Conservation (phyloP, 1,284 basidiomycete genomes). For the Schizopora paradoxa region DNA sequence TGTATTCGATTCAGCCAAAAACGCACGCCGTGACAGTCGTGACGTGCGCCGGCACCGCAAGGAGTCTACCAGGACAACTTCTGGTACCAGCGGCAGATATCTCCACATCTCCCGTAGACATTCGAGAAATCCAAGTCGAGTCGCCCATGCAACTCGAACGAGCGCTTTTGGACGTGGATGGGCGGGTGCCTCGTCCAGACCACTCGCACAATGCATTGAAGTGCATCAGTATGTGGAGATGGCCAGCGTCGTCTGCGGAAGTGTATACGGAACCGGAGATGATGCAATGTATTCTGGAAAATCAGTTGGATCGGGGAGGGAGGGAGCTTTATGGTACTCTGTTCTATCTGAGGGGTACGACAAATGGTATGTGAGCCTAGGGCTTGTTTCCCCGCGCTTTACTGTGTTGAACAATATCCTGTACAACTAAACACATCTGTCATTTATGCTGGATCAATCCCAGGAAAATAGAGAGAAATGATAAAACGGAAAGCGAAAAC, state of each 20-base stretch:
- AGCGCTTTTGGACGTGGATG: slow-evolving; percentile 12
- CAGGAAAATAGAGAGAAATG: no score
- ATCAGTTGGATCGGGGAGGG: slow-evolving; percentile 11
- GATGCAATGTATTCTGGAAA: neutral
- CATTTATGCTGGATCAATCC: no score
- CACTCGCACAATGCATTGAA: slow-evolving; percentile 6
- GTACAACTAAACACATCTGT: no score
- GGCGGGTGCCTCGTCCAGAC: slow-evolving; percentile 5
- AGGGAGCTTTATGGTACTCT: slow-evolving; percentile 11
- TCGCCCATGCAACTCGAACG: slow-evolving; percentile 3
- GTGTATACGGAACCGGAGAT: slow-evolving; percentile 1
- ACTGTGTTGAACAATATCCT: no score
- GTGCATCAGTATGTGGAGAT: slow-evolving; percentile 7
- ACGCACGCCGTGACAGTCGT: slow-evolving; percentile 39
- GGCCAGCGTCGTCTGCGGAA: neutral
- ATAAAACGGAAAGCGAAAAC: no score
- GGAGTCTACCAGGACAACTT: slow-evolving; percentile 34
- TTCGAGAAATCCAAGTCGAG: slow-evolving; percentile 7
- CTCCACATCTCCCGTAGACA: neutral
- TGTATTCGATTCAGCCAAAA: slow-evolving; percentile 39
- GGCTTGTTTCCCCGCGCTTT: no score
- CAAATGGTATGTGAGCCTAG: no score
- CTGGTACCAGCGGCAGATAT: slow-evolving; percentile 23
- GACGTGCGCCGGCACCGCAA: slow-evolving; percentile 32
- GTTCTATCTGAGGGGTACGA: slow-evolving; percentile 13